Evolutionary conservation across 192 early-diverging fungal genomes (phyloP).

Genomic region (Coemansia sp.): DNA sequence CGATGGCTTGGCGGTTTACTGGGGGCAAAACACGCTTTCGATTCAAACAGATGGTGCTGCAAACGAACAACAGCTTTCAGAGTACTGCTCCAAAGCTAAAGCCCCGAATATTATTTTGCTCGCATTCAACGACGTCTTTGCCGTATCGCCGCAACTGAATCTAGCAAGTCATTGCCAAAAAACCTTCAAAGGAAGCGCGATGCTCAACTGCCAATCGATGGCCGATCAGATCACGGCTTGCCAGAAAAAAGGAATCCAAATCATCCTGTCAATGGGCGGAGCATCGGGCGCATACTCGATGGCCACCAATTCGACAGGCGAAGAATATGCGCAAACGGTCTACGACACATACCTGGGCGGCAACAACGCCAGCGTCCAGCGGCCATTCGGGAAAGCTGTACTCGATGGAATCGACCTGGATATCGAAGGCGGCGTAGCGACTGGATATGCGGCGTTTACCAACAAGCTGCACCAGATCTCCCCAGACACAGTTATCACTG

Average conservation of each 20-base stretch:
- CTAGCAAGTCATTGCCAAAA: constrained; percentile 59
- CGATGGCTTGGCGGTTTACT: constrained; percentile 50
- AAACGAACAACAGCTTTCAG: constrained; percentile 35
- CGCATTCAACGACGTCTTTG: constrained; percentile 61
- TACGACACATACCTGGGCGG: constrained; percentile 68
- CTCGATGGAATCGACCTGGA: constrained; percentile 68
- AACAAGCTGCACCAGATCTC: constrained; percentile 58
- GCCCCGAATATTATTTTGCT: constrained; percentile 55
- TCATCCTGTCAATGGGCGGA: constrained; percentile 69
- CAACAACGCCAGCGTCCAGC: constrained; percentile 31
- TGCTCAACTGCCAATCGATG: constrained; percentile 62
- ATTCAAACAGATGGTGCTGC: constrained; percentile 31
- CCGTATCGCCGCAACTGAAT: constrained; percentile 62
- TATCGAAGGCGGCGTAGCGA: constrained; percentile 57
- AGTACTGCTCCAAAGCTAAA: constrained; percentile 52
- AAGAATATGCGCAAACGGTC: constrained; percentile 60
- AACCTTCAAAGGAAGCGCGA: constrained; percentile 57
- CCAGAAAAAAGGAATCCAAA: constrained; percentile 62
- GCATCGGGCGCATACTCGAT: constrained; percentile 64
- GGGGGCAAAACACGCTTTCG: constrained; percentile 58
- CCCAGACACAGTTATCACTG: constrained; percentile 56
- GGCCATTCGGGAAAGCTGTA: constrained; percentile 63
- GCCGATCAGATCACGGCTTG: constrained; percentile 66
- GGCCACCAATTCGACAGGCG: constrained; percentile 33
- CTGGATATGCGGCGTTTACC: constrained; percentile 55